phyloP scores from a whole-genome alignment of 2,329 filamentous ascomycete genomes.

The Penicillium freii region DNA sequence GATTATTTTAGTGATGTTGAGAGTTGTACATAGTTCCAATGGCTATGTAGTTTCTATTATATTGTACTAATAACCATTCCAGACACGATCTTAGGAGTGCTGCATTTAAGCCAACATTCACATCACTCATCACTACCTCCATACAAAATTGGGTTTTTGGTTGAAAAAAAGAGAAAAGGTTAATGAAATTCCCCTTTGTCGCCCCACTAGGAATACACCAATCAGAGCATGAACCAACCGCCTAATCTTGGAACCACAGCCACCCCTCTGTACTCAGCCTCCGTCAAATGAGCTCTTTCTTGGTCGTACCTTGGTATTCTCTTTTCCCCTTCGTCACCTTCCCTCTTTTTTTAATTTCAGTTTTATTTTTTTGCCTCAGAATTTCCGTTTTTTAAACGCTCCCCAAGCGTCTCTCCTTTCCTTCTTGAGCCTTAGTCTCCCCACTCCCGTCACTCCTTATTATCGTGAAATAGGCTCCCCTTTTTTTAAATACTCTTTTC shows the following conservation, averaged over 20 bases:
- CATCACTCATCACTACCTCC: not conserved
- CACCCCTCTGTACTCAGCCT: slow-evolving; percentile 6
- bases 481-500: slow-evolving; percentile 6
- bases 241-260: not conserved
- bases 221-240: not conserved
- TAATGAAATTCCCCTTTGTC: slow-evolving; percentile 2
- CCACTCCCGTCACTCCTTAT: slow-evolving; percentile 26
- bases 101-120: not conserved
- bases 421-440: slow-evolving; percentile 19
- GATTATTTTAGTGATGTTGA: not conserved
- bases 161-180: not conserved
- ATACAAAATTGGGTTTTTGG: not conserved
- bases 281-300: not conserved
- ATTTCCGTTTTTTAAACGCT: slow-evolving; percentile 8
- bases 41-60: not conserved
- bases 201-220: not conserved
- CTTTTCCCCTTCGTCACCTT: slow-evolving; percentile 14
- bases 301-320: not conserved
- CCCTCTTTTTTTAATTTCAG: not conserved
- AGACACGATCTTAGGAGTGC: not conserved
- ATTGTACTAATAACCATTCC: not conserved
- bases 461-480: slow-evolving; percentile 16
- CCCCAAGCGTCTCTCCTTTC: slow-evolving; percentile 15
- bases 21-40: not conserved
- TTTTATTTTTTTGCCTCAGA: slow-evolving; percentile 27